A percentile compares a stretch with the other conserved stretches of the same genome.
Conservation (phyloP, 1,284 basidiomycete genomes). For the Microbotryum saponariae region DNA sequence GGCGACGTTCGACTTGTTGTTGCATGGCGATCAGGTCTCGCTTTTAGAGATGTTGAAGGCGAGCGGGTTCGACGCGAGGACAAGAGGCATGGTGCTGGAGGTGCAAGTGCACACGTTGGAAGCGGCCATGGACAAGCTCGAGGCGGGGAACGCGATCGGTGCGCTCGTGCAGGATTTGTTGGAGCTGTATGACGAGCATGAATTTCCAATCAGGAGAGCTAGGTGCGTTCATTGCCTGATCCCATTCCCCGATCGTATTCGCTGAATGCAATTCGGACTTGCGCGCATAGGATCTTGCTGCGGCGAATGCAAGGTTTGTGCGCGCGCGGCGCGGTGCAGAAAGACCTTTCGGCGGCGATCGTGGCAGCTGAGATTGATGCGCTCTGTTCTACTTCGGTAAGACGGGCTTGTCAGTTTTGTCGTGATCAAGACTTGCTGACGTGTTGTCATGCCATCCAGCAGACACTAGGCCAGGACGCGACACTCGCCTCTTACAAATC, state of each 20-base stretch:
- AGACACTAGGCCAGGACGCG: conserved; percentile 23
- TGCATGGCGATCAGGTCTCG: not conserved
- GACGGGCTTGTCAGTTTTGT: not conserved
- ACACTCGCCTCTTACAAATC: conserved; percentile 17
- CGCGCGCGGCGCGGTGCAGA: conserved; percentile 15
- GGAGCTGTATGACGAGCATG: conserved; percentile 31
- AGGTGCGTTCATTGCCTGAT: conserved; percentile 6
- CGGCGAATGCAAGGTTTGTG: conserved; percentile 16
- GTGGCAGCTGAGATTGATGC: conserved; percentile 30
- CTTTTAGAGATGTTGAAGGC: not conserved
- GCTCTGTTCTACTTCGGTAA: conserved; percentile 8
- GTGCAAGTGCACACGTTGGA: conserved; percentile 17
- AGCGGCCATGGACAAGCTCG: conserved; percentile 6
- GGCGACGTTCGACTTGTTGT: conserved; percentile 26
- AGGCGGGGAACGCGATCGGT: conserved; percentile 1
- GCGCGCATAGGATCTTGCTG: conserved; percentile 15
- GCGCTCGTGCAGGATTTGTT: conserved; percentile 24
- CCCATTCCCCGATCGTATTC: not conserved
- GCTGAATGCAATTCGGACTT: not conserved
- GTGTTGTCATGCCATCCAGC: not conserved
- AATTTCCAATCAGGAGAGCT: conserved; percentile 35
- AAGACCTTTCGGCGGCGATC: conserved; percentile 30
- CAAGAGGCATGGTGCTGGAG: conserved; percentile 14
- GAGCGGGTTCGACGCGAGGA: not conserved
- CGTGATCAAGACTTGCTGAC: not conserved